Conservation (phyloP, 2,329 filamentous ascomycete genomes). For the Fusarium torulosum region DNA sequence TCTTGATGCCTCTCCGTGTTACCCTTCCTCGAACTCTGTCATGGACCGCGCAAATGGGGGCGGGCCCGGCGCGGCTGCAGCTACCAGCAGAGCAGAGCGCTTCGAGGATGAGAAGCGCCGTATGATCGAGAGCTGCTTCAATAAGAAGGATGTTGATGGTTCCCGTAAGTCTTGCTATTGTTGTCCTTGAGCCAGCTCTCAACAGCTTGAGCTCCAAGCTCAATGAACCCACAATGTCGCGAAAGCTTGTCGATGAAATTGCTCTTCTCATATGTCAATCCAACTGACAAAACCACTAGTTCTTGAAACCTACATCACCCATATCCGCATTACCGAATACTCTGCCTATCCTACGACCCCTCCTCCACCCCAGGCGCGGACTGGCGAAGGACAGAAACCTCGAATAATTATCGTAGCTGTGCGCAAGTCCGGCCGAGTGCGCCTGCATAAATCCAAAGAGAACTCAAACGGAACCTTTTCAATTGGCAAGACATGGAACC, state of each 20-base stretch:
- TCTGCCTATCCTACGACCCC: conserved; percentile 84
- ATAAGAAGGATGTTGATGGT: conserved; percentile 88
- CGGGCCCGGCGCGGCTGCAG: conserved; percentile 52
- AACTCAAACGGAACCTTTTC: conserved; percentile 95
- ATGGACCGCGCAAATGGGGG: conserved; percentile 58
- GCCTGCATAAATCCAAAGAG: conserved; percentile 96
- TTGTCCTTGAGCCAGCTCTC: conserved; percentile 27
- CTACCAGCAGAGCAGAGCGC: conserved; percentile 73
- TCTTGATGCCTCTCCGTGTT: conserved; percentile 46
- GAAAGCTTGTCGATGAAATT: neutral
- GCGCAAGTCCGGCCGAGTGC: conserved; percentile 89
- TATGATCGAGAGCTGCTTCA: conserved; percentile 95
- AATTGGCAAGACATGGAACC: conserved; percentile 97
- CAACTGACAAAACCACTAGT: conserved; percentile 46
- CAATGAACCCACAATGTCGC: conserved; percentile 1
- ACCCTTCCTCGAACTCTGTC: conserved; percentile 37
- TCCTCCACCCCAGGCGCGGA: conserved; percentile 80
- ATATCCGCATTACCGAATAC: conserved; percentile 92
- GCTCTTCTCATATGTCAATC: neutral
- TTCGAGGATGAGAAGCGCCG: conserved; percentile 98
- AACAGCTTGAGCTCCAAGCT: neutral
- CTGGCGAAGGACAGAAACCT: conserved; percentile 82
- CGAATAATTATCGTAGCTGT: conserved; percentile 95
- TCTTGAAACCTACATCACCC: conserved; percentile 94
- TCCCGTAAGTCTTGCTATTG: conserved; percentile 72